Percentiles rank a stretch among this genome's conserved stretches.
These are phyloP conservation scores for Inonotus hispidus DNA, from an alignment of 1,284 basidiomycete species.

Conservation along the genomic window DNA sequence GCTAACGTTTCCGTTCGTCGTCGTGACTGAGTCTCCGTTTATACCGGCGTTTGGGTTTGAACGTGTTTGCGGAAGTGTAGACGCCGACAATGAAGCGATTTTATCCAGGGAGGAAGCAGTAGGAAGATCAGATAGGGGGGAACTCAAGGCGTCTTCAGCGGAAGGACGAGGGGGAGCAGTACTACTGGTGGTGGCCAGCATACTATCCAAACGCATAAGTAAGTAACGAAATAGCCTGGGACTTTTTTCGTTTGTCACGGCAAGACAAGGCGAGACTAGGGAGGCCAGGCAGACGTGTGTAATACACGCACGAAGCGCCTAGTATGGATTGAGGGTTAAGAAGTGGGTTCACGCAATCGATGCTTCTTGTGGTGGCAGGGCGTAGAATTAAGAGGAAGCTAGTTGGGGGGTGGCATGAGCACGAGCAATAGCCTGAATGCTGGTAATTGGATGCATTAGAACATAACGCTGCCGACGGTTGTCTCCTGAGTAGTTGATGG, in stretches of 20 bases:
- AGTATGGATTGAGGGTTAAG: neutral
- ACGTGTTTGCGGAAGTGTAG: neutral
- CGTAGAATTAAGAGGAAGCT: neutral
- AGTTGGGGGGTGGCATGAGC: neutral
- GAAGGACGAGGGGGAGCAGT: neutral
- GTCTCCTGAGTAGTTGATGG: too few relatives aligned
- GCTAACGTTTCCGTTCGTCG: neutral
- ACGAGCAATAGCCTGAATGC: neutral
- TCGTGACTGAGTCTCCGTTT: neutral
- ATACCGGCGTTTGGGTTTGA: neutral
- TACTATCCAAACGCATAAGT: slow-evolving; percentile 5
- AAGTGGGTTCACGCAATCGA: slow-evolving; percentile 12
- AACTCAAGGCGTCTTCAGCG: neutral
- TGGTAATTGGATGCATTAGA: too few relatives aligned
- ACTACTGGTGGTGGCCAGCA: slow-evolving; percentile 5
- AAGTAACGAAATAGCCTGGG: neutral
- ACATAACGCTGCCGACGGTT: neutral
- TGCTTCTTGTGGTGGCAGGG: slow-evolving; percentile 9
- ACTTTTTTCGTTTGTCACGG: neutral
- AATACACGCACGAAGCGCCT: neutral
- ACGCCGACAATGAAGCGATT: neutral
- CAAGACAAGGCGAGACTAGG: neutral
- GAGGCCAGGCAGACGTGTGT: neutral
- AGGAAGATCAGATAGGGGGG: neutral
- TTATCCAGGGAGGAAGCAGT: neutral